Base-by-base conservation (phyloP, 805 yeast genomes). In the Ogataea haglerorum region DNA sequence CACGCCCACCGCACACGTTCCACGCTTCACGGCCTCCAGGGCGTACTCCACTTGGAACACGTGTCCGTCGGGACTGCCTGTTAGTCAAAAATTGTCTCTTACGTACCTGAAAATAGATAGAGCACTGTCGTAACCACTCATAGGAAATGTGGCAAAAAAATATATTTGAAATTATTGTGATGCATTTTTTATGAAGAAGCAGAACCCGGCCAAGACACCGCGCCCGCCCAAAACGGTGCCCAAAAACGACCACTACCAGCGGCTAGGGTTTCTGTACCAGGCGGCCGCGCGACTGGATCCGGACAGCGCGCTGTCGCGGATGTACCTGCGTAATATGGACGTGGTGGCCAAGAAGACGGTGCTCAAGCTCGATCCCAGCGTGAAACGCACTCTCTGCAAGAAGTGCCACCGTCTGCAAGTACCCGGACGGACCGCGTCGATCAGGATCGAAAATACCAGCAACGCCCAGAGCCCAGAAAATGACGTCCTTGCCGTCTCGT, bases 81-180 rank as follows among this genome's bases (percentile, higher is more conserved):
- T 42, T 46, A 45, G 47, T 36, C 15, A 4, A 16, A 4, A 26
- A n/a, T n/a, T 10, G n/a, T 23, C 24, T 6, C 7, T 18, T 5
- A 79, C 90, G 54, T 78, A 84, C 83, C 96, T 88, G 71, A 91
- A 91, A 65, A 91, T 95, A 48, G 97, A 90, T 57, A 91, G 77
- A 42, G 99, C 99, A 76, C 98, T 81, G 68, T 91, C 99, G 95
- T 91, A 91, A 48, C 99, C 98, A 75, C 96, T 87, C 99, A 91
- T 91, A 33, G 26, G 38, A 21, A 30, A 18, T 33, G 43, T 31
- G 33, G 36, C 46, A 35, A 34, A 34, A 21, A 33, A 27, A 22
- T 6, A 16, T 15, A 33, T 10, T 28, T 26, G 24, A 31, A 17
- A 19, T 33, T 27, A 26, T 22, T 28, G 21, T n/a, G 33, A 27